Evolutionary conservation across 2,329 filamentous ascomycete genomes (phyloP).

Genomic region (Helotiales sp.): DNA sequence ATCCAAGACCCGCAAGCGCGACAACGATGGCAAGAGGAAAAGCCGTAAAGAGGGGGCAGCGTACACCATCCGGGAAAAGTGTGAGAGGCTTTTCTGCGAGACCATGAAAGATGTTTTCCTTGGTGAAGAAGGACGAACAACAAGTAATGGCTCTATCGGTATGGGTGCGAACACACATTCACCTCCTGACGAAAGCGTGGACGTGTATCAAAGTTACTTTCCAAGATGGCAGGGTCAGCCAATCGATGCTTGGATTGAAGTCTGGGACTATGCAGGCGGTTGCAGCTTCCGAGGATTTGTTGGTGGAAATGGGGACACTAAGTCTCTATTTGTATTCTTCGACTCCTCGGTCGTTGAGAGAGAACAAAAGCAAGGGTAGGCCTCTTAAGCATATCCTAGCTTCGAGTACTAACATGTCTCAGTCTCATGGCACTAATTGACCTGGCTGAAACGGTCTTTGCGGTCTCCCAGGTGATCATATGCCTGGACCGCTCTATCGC

Average conservation of each 20-base stretch:
- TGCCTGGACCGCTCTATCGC: constrained; percentile 75
- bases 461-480: constrained; percentile 75
- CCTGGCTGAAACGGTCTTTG: constrained; percentile 74
- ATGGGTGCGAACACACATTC: constrained; percentile 69
- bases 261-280: constrained; percentile 74
- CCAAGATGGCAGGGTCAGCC: constrained; percentile 24
- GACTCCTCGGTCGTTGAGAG: constrained; percentile 69
- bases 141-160: constrained; percentile 79
- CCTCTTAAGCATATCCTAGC: constrained; percentile 25
- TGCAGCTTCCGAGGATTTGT: constrained; percentile 86
- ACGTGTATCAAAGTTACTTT: constrained; percentile 30
- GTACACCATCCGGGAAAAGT: constrained; percentile 97
- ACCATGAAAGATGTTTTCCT: constrained; percentile 90
- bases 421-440: constrained; percentile 90
- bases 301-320: constrained; percentile 67
- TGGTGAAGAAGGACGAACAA: constrained; percentile 85
- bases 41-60: constrained; percentile 83
- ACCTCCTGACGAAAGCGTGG: constrained; percentile 32
- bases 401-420: constrained; percentile 33
- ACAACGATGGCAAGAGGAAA: constrained; percentile 36
- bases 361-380: constrained; percentile 86
- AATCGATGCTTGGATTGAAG: constrained; percentile 36
- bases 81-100: constrained; percentile 99
- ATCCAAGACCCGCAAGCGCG: constrained; percentile 45
- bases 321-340: constrained; percentile 85